Conservation (phyloP, 495 filamentous ascomycete genomes). For the Neurospora sp. region DNA sequence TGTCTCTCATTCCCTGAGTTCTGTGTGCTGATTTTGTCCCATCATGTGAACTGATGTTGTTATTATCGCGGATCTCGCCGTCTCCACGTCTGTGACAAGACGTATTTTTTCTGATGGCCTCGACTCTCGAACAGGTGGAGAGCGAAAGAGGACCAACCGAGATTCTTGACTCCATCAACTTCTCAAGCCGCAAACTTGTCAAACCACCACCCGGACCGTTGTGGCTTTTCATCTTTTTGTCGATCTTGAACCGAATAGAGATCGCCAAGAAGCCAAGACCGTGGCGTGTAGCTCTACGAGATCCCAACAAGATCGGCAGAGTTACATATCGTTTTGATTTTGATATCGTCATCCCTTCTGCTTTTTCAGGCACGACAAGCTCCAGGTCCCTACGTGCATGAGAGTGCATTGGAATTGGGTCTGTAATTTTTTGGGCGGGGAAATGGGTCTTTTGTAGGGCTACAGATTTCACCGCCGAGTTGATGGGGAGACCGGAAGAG, state of each 20-base stretch:
- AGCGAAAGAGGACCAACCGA: not conserved
- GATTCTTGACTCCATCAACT: not conserved
- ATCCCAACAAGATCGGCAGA: not conserved
- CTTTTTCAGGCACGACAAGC: not conserved
- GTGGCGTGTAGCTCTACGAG: not conserved
- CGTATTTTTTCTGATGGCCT: not conserved
- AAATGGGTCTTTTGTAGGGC: not conserved
- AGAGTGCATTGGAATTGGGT: not conserved
- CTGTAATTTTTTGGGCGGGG: not conserved
- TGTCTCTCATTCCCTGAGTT: not conserved
- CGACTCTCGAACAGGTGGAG: not conserved
- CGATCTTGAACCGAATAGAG: not conserved
- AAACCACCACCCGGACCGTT: not conserved
- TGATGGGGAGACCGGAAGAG: not conserved
- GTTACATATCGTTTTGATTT: not conserved
- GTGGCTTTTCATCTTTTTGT: not conserved
- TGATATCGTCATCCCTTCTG: not conserved
- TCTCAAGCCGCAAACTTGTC: not conserved
- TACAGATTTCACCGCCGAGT: not conserved
- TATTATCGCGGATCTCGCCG: not conserved
- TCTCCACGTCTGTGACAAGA: not conserved
- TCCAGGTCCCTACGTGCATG: not conserved
- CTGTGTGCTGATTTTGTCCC: not conserved
- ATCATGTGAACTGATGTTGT: not conserved
- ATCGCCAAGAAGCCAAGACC: not conserved